Evolutionary conservation across 805 yeast species (phyloP).

Genomic region (Yarrowia sp.): DNA sequence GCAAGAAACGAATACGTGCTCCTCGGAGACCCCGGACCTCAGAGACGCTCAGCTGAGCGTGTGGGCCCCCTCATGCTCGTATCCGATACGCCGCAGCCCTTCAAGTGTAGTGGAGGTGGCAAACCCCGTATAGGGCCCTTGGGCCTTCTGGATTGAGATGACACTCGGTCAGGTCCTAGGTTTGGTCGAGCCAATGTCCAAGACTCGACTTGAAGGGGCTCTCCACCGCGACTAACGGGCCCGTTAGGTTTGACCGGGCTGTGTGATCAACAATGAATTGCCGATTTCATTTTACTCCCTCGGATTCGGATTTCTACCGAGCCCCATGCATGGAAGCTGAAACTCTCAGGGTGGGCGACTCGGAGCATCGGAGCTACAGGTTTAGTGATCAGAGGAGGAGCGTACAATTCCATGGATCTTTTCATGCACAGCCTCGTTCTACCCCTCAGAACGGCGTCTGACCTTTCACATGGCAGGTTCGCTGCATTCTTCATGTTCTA

Average conservation of each 20-base stretch:
- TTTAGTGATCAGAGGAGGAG: too few relatives aligned
- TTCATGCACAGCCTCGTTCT: background rate
- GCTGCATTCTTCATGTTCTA: background rate
- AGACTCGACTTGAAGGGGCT: background rate
- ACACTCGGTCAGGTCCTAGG: background rate
- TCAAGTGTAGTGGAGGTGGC: background rate
- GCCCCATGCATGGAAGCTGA: constrained; percentile 18
- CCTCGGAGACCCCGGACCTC: background rate
- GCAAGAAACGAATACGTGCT: constrained; percentile 10
- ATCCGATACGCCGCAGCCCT: constrained; percentile 9
- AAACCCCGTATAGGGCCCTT: constrained; percentile 24
- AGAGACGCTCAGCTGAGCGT: constrained; percentile 3
- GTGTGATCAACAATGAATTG: background rate
- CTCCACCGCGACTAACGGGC: background rate
- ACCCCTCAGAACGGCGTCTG: background rate
- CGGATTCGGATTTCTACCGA: background rate
- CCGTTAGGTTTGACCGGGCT: background rate
- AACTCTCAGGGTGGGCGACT: constrained; percentile 12
- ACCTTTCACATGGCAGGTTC: background rate
- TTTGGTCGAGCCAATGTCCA: background rate
- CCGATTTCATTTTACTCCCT: background rate
- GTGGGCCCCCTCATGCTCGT: constrained; percentile 6
- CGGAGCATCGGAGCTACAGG: background rate
- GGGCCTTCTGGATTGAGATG: constrained; percentile 5
- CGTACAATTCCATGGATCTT: too few relatives aligned